Evolutionary conservation across 2,329 filamentous ascomycete species (phyloP).

Genomic region (Cladophialophora bantiana): DNA sequence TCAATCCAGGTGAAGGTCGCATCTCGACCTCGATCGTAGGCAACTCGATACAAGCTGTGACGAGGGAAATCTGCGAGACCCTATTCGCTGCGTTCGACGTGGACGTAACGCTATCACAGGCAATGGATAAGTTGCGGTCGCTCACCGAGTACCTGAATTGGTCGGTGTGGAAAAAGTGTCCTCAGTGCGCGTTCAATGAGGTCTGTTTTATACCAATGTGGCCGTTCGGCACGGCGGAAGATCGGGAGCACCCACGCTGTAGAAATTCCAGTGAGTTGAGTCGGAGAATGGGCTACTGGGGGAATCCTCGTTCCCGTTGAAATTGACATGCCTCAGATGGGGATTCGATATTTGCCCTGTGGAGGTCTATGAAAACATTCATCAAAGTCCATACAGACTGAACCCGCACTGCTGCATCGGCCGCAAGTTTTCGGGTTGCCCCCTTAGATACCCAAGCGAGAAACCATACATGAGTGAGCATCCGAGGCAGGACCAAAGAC

Average conservation of each 20-base stretch:
- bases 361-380: not conserved
- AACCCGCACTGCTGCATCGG: too few species aligned
- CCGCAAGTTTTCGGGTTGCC: too few species aligned
- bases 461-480: too few species aligned
- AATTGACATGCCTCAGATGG: not conserved
- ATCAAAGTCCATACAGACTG: too few species aligned
- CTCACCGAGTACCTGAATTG: slow-evolving; percentile 63
- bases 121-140: slow-evolving; percentile 41
- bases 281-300: slow-evolving; percentile 24
- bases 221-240: slow-evolving; percentile 63
- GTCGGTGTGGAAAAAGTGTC: slow-evolving; percentile 66
- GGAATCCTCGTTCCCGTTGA: not conserved
- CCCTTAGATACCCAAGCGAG: too few species aligned
- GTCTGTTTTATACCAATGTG: slow-evolving; percentile 70
- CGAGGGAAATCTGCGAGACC: slow-evolving; percentile 45
- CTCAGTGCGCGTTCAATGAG: slow-evolving; percentile 59
- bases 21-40: slow-evolving; percentile 39
- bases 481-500: too few species aligned
- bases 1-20: slow-evolving; percentile 41
- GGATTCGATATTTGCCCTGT: not conserved
- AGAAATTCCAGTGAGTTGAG: slow-evolving; percentile 41
- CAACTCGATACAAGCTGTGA: slow-evolving; percentile 44
- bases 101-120: slow-evolving; percentile 15
- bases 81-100: slow-evolving; percentile 41
- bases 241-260: slow-evolving; percentile 61